phyloP scores from a whole-genome alignment of 2,329 filamentous ascomycete species.

The Cyphellophora europaea region DNA sequence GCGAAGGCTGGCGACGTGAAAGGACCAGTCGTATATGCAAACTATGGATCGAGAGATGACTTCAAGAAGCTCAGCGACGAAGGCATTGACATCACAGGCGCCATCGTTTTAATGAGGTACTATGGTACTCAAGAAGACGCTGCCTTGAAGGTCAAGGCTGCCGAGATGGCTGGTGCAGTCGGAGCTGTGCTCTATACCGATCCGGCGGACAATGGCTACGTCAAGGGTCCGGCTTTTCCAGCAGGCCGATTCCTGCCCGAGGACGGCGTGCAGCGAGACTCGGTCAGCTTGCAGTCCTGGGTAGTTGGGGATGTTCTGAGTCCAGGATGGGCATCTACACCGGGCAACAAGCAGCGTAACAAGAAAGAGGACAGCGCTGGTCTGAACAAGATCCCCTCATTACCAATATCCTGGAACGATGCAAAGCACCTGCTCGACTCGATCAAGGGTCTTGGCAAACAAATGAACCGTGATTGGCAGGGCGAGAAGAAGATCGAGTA shows the following conservation, averaged over 20 bases:
- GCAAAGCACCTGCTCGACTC: constrained; percentile 69
- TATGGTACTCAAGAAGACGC: constrained; percentile 64
- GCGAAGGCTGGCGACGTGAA: constrained; percentile 79
- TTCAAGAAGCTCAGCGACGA: constrained; percentile 63
- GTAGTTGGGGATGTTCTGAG: constrained; percentile 86
- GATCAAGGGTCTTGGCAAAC: constrained; percentile 64
- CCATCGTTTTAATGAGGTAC: constrained; percentile 76
- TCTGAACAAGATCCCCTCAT: constrained; percentile 73
- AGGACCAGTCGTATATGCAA: constrained; percentile 82
- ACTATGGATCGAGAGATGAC: constrained; percentile 79
- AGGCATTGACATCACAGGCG: constrained; percentile 64
- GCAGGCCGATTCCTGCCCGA: constrained; percentile 70
- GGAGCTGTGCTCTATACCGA: constrained; percentile 93
- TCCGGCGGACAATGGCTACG: constrained; percentile 73
- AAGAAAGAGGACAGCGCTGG: constrained; percentile 59
- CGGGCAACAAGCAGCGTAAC: constrained; percentile 42
- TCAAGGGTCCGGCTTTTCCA: constrained; percentile 62
- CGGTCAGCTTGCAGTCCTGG: constrained; percentile 72
- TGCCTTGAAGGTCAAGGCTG: constrained; percentile 79
- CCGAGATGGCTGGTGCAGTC: constrained; percentile 73
- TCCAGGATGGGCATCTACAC: constrained; percentile 62
- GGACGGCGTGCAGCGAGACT: constrained; percentile 73
- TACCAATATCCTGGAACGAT: constrained; percentile 84
- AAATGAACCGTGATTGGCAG: constrained; percentile 61
- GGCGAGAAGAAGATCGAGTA: constrained; percentile 65